Percentiles rank a stretch among this genome's conserved stretches.
These are phyloP conservation scores for Candida railenensis DNA, from an alignment of 805 yeast species.

Conservation along the genomic window DNA sequence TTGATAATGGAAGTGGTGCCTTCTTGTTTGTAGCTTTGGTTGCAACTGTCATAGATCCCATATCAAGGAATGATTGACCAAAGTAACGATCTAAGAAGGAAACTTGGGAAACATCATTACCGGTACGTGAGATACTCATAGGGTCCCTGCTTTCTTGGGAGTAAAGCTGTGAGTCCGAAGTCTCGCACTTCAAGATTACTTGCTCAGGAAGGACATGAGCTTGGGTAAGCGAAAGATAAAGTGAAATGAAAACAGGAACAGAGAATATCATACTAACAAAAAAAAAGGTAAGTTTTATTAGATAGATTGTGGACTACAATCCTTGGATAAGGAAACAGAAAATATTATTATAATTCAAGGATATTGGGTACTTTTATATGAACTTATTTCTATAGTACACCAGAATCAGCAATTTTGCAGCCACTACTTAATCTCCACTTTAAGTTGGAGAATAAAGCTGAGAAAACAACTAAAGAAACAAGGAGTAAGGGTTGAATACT, in stretches of 20 bases:
- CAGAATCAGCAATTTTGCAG: background rate
- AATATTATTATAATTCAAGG: no score
- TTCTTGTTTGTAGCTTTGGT: constrained; percentile 22
- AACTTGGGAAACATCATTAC: constrained; percentile 10
- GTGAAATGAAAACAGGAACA: constrained; percentile 2
- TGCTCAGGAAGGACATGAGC: constrained; percentile 16
- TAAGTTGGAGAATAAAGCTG: no score
- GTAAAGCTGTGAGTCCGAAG: constrained; percentile 2
- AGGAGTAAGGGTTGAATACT: background rate
- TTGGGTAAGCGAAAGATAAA: constrained; percentile 4
- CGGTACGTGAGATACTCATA: constrained; percentile 1
- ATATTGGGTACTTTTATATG: background rate
- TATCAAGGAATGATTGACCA: constrained; percentile 30
- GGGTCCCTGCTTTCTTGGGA: background rate
- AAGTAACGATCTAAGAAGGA: constrained; percentile 34
- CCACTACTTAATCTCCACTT: background rate
- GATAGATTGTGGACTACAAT: background rate
- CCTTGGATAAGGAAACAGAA: background rate
- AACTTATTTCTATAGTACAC: background rate
- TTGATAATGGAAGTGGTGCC: constrained; percentile 23
- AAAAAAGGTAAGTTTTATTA: background rate
- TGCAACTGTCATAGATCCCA: constrained; percentile 18
- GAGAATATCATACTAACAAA: constrained; percentile 4
- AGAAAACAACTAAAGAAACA: no score
- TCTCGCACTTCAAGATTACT: constrained; percentile 18